Evolutionary conservation across 1,139 yeast genomes (phyloP).

Genomic region (Taphrina populina): DNA sequence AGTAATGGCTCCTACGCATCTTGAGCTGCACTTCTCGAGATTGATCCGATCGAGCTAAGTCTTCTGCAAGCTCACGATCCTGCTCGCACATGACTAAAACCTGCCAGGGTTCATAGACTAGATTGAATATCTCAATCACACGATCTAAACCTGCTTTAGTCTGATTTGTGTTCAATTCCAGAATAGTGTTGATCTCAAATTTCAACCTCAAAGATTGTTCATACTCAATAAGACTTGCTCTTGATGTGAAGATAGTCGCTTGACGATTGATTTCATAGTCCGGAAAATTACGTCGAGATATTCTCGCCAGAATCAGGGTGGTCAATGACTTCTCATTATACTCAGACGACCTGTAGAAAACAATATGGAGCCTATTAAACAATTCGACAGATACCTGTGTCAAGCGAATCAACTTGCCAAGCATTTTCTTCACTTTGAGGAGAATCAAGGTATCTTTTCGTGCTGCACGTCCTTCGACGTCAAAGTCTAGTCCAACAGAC

Average conservation of each 20-base stretch:
- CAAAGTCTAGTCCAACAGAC: conserved; percentile 35
- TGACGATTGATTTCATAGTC: conserved; percentile 36
- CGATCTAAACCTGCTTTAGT: conserved; percentile 26
- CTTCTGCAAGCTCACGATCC: neutral
- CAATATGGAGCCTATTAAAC: conserved; percentile 38
- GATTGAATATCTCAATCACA: conserved; percentile 31
- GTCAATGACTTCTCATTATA: conserved; percentile 37
- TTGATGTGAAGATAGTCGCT: conserved; percentile 36
- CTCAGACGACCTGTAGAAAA: conserved; percentile 37
- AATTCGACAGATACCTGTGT: conserved; percentile 19
- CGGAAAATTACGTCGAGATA: conserved; percentile 37
- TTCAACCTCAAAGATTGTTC: conserved; percentile 32
- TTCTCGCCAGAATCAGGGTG: conserved; percentile 37
- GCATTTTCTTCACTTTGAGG: conserved; percentile 24
- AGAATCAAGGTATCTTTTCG: conserved; percentile 26
- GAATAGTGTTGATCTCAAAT: conserved; percentile 22
- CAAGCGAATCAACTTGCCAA: conserved; percentile 36
- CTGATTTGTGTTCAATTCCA: conserved; percentile 28
- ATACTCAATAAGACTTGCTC: conserved; percentile 36
- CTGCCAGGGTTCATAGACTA: conserved; percentile 36
- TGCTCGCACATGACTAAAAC: conserved; percentile 15
- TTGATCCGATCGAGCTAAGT: neutral
- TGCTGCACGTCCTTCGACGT: conserved; percentile 32
- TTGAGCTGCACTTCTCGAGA: conserved; percentile 8
- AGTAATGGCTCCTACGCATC: conserved; percentile 12